Evolutionary conservation across 2,329 filamentous ascomycete genomes (phyloP), one percentile per base, ranked within the genome.

Genomic region (Fusarium pseudoanthophilum): DNA sequence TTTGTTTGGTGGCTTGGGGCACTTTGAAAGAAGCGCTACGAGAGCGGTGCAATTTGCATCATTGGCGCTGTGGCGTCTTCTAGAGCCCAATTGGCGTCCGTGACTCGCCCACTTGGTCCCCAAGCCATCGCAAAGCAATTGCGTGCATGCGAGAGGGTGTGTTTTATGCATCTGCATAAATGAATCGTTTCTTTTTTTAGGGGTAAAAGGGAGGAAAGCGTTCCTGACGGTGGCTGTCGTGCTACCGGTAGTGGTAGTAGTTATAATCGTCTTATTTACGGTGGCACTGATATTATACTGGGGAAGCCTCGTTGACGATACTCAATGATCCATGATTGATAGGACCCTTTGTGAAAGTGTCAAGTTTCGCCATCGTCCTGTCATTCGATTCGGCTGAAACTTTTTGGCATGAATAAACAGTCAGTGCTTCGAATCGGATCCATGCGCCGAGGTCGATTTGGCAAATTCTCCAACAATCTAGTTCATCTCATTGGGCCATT

Each of bases 21-120:
- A 37, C 18, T 42, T 37, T 59, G 40, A 58, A 55, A 60, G 45
- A 63, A 59, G 58, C 52, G 46, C 64, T 57, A 53, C 26, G 24
- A 56, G 30, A 36, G n/a, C 45, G 11, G 48, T 40, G 45, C 26
- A 60, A 63, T 71, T 58, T 57, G 53, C 57, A 63, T 72, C 67
- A 52, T 57, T 68, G 49, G 55, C 67, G 62, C 67, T 71, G 71
- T 73, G 71, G 71, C 71, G 71, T 52, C 40, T 68, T 64, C 45
- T 48, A 60, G 49, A 67, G 60, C 8, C 59, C 57, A 57, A 51
- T 69, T 56, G 43, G 51, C n/a, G 39, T 37, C 37, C 13, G 45
- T 30, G 15, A 28, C 26, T 30, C 28, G 46, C 40, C 61, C 61
- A 68, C 67, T 71, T 71, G 53, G 37, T 24, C 18, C 34, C 36